A percentile compares a stretch with the other conserved stretches of the same genome.
phyloP scores from a whole-genome alignment of 1,139 yeast species.

The Candida anutae region DNA sequence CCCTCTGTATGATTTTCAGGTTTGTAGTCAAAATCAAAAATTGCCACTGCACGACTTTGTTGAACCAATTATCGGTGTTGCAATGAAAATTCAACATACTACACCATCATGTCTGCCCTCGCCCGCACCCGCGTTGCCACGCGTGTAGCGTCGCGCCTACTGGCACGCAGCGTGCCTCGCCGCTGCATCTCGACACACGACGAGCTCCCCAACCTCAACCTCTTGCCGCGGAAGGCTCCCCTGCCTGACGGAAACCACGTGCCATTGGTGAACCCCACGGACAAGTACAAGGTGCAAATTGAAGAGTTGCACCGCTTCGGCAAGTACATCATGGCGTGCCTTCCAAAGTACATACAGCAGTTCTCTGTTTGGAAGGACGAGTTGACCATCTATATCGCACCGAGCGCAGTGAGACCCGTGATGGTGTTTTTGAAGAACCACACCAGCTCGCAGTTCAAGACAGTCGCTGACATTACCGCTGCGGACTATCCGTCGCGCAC shows the following conservation, averaged over 20 bases:
- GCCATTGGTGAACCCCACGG: slow-evolving; percentile 73
- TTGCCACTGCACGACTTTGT: too few species aligned
- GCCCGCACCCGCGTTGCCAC: too few species aligned
- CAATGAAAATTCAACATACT: too few species aligned
- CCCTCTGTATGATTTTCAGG: too few species aligned
- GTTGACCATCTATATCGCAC: slow-evolving; percentile 69
- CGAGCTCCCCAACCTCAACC: slow-evolving; percentile 29
- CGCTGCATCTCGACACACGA: slow-evolving; percentile 8
- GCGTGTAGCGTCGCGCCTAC: too few species aligned
- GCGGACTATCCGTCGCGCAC: slow-evolving; percentile 82
- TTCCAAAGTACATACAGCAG: slow-evolving; percentile 80
- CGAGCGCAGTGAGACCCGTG: slow-evolving; percentile 65
- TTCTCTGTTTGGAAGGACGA: slow-evolving; percentile 91
- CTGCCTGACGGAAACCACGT: slow-evolving; percentile 26
- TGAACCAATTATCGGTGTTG: too few species aligned
- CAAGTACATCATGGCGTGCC: slow-evolving; percentile 63
- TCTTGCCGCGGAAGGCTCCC: slow-evolving; percentile 34
- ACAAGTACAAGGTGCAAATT: slow-evolving; percentile 56
- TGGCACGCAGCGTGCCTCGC: too few species aligned
- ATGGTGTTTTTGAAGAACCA: slow-evolving; percentile 67
- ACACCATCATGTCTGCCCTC: too few species aligned
- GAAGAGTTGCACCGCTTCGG: slow-evolving; percentile 84
- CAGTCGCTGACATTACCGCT: slow-evolving; percentile 76
- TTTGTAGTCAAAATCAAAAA: too few species aligned
- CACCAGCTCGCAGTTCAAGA: slow-evolving; percentile 73